phyloP scores from a whole-genome alignment of 2,329 filamentous ascomycete species.

The Aurifilum marmelostoma region DNA sequence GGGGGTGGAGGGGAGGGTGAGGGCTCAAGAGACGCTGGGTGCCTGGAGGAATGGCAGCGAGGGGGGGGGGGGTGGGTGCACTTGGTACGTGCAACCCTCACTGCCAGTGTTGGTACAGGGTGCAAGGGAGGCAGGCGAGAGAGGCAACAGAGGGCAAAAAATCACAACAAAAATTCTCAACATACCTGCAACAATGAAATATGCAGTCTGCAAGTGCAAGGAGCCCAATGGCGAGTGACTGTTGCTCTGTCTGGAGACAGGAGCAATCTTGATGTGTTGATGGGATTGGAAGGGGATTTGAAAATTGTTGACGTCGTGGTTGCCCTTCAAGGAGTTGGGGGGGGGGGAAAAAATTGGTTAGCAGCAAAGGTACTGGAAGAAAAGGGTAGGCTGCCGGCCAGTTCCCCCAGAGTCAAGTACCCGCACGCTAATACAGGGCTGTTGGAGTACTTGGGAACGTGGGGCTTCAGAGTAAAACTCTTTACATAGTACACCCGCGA shows the following conservation, averaged over 20 bases:
- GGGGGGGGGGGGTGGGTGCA: neutral
- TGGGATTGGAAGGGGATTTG: neutral
- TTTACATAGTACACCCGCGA: neutral
- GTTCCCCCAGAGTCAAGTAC: neutral
- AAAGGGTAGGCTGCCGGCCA: neutral
- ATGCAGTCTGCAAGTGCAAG: neutral
- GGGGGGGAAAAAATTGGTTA: neutral
- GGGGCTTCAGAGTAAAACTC: neutral
- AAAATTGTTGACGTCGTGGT: neutral
- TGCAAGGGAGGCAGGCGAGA: neutral
- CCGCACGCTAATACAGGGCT: neutral
- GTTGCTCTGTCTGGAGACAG: neutral
- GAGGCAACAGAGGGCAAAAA: neutral
- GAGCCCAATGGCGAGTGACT: neutral
- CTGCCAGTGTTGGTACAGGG: neutral
- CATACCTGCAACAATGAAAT: constrained; percentile 1
- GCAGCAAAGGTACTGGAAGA: neutral
- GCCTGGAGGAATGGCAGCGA: neutral
- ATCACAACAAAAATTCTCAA: neutral
- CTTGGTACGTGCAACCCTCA: constrained; percentile 6
- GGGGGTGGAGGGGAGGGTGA: constrained; percentile 1
- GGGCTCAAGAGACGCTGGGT: neutral
- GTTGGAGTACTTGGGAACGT: neutral
- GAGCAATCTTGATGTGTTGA: neutral
- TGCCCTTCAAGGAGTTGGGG: neutral